Evolutionary conservation across 192 early-diverging fungal species (phyloP).

Genomic region (Linnemannia elongata): DNA sequence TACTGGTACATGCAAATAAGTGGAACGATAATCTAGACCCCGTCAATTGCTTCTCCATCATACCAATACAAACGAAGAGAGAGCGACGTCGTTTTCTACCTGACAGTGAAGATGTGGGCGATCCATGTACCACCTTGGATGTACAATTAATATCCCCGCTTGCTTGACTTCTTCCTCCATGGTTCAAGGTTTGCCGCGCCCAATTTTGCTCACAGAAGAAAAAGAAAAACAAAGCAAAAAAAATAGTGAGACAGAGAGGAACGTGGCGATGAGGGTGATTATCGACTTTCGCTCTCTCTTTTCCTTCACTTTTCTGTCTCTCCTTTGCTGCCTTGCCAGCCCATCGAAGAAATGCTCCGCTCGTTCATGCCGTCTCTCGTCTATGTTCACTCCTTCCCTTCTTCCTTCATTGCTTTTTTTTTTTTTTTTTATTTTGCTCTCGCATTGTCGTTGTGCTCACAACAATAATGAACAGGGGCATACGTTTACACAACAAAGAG

Average conservation of each 20-base stretch:
- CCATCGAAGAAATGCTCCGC: neutral
- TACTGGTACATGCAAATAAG: no score
- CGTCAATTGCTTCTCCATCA: no score
- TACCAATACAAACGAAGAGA: no score
- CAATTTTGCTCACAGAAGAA: neutral
- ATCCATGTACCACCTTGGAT: neutral
- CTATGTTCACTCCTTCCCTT: neutral
- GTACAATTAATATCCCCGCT: neutral
- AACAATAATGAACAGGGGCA: neutral
- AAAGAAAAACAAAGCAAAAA: neutral
- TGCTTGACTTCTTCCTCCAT: no score
- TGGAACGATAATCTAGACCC: no score
- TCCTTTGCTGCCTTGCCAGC: no score
- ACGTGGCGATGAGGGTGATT: neutral
- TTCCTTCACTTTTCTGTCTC: neutral
- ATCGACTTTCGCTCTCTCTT: slow-evolving; percentile 3
- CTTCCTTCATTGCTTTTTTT: neutral
- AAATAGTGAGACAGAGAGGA: neutral
- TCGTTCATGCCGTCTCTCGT: neutral
- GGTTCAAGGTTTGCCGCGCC: neutral
- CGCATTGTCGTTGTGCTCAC: neutral
- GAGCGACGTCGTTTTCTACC: no score
- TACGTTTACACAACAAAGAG: neutral
- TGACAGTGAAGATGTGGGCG: no score
- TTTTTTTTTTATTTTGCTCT: neutral